Percentiles rank a stretch among this genome's conserved stretches.
phyloP scores from a whole-genome alignment of 371 early-diverging fungal genomes.

The Mortierella sp. region DNA sequence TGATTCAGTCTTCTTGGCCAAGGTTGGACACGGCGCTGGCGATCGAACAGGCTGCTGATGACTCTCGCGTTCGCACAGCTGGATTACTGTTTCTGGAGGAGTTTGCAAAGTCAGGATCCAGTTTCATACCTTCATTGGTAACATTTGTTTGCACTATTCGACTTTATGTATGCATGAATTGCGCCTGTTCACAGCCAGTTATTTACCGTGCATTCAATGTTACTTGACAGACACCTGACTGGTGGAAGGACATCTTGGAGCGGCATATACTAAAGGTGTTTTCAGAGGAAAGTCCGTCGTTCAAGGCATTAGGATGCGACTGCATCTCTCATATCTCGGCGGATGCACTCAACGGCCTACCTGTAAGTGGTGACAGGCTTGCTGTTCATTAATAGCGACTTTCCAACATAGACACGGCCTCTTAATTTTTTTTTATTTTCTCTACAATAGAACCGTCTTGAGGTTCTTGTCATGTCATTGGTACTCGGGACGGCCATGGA shows the following conservation, averaged over 20 bases:
- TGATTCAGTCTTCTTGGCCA: constrained; percentile 19
- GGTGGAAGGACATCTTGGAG: constrained; percentile 68
- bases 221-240: constrained; percentile 40
- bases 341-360: constrained; percentile 60
- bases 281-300: constrained; percentile 58
- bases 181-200: no score
- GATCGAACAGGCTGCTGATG: constrained; percentile 8
- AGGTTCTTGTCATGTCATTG: constrained; percentile 63
- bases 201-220: neutral
- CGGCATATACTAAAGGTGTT: constrained; percentile 64
- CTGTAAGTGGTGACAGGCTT: constrained; percentile 47
- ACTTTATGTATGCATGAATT: neutral
- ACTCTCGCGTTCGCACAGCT: constrained; percentile 34
- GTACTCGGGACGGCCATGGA: constrained; percentile 69
- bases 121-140: constrained; percentile 28
- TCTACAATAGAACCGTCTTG: constrained; percentile 59
- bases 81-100: constrained; percentile 44
- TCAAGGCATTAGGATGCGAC: constrained; percentile 74
- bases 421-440: neutral
- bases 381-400: neutral
- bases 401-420: neutral
- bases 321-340: constrained; percentile 70
- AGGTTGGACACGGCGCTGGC: constrained; percentile 27
- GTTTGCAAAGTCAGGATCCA: constrained; percentile 32
- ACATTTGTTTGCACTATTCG: neutral